A percentile compares a stretch with the other conserved stretches of the same genome.
Evolutionary conservation across 2,329 filamentous ascomycete species (phyloP).

Genomic region (Chaetothyriales sp.): DNA sequence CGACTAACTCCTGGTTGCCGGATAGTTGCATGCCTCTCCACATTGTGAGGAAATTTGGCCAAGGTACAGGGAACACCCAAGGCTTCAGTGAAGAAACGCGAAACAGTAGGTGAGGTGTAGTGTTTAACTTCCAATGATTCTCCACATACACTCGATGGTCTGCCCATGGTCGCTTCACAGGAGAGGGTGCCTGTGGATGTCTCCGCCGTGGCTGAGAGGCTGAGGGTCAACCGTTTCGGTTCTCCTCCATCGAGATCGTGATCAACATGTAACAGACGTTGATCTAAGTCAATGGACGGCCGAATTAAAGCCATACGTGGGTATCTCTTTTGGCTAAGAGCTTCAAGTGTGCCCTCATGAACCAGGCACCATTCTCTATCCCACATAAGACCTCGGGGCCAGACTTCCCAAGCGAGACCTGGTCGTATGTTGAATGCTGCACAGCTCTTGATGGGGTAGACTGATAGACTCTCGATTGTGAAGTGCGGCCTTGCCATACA

Average conservation of each 20-base stretch:
- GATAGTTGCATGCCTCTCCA: slow-evolving; percentile 4
- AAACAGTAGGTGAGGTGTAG: slow-evolving; percentile 54
- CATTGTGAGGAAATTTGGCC: slow-evolving; percentile 61
- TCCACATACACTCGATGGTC: slow-evolving; percentile 63
- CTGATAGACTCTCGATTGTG: slow-evolving; percentile 50
- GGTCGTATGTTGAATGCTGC: slow-evolving; percentile 59
- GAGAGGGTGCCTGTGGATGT: slow-evolving; percentile 24
- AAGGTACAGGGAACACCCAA: slow-evolving; percentile 70
- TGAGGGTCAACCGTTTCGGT: slow-evolving; percentile 31
- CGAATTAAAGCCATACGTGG: slow-evolving; percentile 75
- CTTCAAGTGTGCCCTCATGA: slow-evolving; percentile 70
- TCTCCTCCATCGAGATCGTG: slow-evolving; percentile 25
- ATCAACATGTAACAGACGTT: slow-evolving; percentile 50
- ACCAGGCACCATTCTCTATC: slow-evolving; percentile 95
- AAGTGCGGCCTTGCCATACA: slow-evolving; percentile 20
- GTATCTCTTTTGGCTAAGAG: slow-evolving; percentile 76
- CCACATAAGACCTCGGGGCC: slow-evolving; percentile 74
- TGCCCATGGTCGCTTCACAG: slow-evolving; percentile 23
- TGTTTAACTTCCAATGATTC: slow-evolving; percentile 58
- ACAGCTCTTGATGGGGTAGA: slow-evolving; percentile 94
- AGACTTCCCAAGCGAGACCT: slow-evolving; percentile 58
- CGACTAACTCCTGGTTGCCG: slow-evolving; percentile 22
- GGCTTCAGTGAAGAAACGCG: slow-evolving; percentile 61
- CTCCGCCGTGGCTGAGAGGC: slow-evolving; percentile 39
- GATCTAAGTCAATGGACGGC: slow-evolving; percentile 58